Base-by-base conservation (phyloP, 306 rosid genomes). In the Abrus pulchellus region DNA sequence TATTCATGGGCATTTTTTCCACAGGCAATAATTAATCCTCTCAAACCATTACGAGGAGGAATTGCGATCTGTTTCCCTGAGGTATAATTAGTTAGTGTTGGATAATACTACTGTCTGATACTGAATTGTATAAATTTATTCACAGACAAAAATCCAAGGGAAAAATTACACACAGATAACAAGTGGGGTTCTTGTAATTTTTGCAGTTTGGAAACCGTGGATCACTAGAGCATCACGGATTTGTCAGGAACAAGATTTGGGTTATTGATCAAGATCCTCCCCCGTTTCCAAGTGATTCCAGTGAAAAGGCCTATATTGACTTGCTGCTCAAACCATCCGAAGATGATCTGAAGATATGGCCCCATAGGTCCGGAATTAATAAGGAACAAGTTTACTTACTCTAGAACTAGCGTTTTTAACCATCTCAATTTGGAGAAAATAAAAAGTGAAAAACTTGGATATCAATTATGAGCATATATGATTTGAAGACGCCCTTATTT, bases 21-120 rank as follows among this genome's bases (percentile, higher is more conserved):
- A 75, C 60, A 95, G 99, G 97, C 99, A 40, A 76, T 89, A 72
- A 89, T 89, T 66, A 93, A 76, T 84, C 98, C 96, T 55, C 97
- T 95, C 11, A 89, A 84, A 62, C 92, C 98, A 74, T 92, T 93
- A 6, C 74, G 99, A 88, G 99, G 97, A 83, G 99, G 99, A 83
- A 93, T 95, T 71, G 94, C 94, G 80, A 89, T 93, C 67, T 93
- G 99, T 83, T 95, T 95, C 54, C 98, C 99, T 14, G 98, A 95
- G 97, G 97, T 92, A 84, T 13, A 48, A 29, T 13, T 41, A 29
- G 28, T 73, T 47, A 13, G 6, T 13, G 2, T 65, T 59, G 12
- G 5, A 38, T n/a, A 61, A 40, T 29, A 12, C 33, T 29, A 12
- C 33, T 29, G 11, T 65, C 47, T 12, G 14, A 48, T 6, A 10